Evolutionary conservation across 352 stramenopile genomes (phyloP).

Genomic region (Lagenidium sp.): DNA sequence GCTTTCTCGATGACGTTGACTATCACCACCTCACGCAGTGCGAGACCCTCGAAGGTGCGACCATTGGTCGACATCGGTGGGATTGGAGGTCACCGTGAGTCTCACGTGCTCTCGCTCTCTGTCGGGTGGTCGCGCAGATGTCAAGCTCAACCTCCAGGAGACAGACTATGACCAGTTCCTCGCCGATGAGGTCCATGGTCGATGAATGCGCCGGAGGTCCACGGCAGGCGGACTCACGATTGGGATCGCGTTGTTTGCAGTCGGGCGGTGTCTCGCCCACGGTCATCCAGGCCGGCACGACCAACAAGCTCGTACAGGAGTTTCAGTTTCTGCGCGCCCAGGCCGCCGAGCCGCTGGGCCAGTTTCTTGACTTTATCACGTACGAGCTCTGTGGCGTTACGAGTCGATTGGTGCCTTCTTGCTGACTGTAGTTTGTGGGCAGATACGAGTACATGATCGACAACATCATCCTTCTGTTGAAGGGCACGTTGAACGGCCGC

Average conservation of each 20-base stretch:
- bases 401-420: background rate
- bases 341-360: conserved; percentile 91
- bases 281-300: conserved; percentile 80
- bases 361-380: conserved; percentile 99
- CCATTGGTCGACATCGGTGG: background rate
- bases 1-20: conserved; percentile 84
- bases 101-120: background rate
- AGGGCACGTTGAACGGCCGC: conserved; percentile 95
- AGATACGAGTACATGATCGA: conserved; percentile 99
- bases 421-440: conserved; percentile 3
- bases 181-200: conserved; percentile 75
- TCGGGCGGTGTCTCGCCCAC: conserved; percentile 51
- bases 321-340: conserved; percentile 97
- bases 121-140: conserved; percentile 29
- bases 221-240: too few relatives aligned
- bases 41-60: conserved; percentile 82
- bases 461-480: conserved; percentile 99
- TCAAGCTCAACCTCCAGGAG: conserved; percentile 96
- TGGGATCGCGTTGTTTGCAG: conserved; percentile 19
- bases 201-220: background rate
- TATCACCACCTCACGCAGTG: conserved; percentile 88
- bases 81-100: too few relatives aligned
- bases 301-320: conserved; percentile 90
- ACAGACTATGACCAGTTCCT: conserved; percentile 98
- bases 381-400: conserved; percentile 32